These are phyloP conservation scores for Patellifolia procumbens DNA, from an alignment of 179 eudicot species.

Conservation along the genomic window DNA sequence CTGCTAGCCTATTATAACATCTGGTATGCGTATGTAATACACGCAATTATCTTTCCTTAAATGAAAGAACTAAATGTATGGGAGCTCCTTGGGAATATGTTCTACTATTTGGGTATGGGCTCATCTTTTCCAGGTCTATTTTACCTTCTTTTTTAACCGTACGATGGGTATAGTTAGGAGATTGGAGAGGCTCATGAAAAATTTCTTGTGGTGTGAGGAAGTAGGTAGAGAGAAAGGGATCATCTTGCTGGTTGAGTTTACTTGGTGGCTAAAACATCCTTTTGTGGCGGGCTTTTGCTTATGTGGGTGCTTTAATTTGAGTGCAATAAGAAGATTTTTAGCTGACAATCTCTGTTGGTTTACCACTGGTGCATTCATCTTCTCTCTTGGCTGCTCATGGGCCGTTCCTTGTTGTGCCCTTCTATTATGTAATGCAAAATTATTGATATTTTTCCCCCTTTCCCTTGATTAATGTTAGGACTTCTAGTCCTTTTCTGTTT, in stretches of 20 bases:
- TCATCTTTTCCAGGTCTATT: not conserved
- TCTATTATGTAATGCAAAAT: not conserved
- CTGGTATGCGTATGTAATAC: not conserved
- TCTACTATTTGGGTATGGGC: not conserved
- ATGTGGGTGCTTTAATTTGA: not conserved
- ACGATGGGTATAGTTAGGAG: not conserved
- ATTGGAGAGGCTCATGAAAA: not conserved
- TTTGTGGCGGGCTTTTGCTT: not conserved
- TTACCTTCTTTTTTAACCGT: not conserved
- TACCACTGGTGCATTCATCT: not conserved
- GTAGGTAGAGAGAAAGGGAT: not conserved
- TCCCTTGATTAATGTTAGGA: conserved; percentile 2
- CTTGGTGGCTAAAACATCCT: not conserved
- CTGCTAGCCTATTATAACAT: not conserved
- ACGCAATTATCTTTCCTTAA: not conserved
- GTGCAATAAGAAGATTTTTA: not conserved
- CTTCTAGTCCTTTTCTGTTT: not conserved
- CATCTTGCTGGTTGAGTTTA: not conserved
- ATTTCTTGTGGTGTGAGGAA: not conserved
- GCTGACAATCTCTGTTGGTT: not conserved
- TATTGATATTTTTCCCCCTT: too few relatives aligned
- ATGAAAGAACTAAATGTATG: not conserved
- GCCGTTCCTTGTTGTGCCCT: not conserved
- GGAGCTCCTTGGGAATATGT: not conserved
- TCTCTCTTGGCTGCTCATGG: not conserved